Conservation (phyloP, 2,329 filamentous ascomycete genomes). For the Fusarium pseudocircinatum region DNA sequence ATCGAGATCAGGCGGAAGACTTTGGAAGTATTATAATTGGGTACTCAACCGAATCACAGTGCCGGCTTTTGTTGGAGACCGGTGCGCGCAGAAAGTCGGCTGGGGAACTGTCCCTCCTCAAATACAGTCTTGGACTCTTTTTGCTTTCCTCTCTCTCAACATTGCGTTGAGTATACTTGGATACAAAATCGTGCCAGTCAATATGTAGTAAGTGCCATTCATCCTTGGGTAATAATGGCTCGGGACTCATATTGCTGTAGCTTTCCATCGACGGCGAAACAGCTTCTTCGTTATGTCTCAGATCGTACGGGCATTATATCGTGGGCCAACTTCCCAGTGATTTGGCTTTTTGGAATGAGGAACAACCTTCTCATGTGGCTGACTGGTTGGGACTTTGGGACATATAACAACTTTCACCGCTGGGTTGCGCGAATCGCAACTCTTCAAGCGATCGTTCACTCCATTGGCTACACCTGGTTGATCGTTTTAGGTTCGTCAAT, state of each 20-base stretch:
- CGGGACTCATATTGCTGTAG: conserved; percentile 35
- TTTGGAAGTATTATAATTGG: conserved; percentile 38
- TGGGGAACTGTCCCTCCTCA: conserved; percentile 57
- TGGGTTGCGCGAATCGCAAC: conserved; percentile 72
- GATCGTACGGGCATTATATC: conserved; percentile 73
- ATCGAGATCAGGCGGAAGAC: not conserved
- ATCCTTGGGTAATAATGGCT: fast-evolving
- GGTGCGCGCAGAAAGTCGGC: conserved; percentile 54
- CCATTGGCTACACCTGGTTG: conserved; percentile 64
- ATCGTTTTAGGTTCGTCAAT: conserved; percentile 48
- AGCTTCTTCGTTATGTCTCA: conserved; percentile 64
- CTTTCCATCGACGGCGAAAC: conserved; percentile 47
- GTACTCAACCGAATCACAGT: conserved; percentile 48
- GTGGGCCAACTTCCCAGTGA: conserved; percentile 69
- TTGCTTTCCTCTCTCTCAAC: conserved; percentile 52
- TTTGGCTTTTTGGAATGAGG: conserved; percentile 74
- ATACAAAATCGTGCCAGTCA: conserved; percentile 50
- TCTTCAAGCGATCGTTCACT: conserved; percentile 70
- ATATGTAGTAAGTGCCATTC: conserved; percentile 50
- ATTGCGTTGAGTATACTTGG: conserved; percentile 49
- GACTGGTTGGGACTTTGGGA: conserved; percentile 74
- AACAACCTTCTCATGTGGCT: conserved; percentile 74
- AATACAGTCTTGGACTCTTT: conserved; percentile 54
- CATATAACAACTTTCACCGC: conserved; percentile 74
- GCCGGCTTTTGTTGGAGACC: conserved; percentile 51